Evolutionary conservation across 768 basidiomycete species (phyloP).

Genomic region (Lentinula edodes): DNA sequence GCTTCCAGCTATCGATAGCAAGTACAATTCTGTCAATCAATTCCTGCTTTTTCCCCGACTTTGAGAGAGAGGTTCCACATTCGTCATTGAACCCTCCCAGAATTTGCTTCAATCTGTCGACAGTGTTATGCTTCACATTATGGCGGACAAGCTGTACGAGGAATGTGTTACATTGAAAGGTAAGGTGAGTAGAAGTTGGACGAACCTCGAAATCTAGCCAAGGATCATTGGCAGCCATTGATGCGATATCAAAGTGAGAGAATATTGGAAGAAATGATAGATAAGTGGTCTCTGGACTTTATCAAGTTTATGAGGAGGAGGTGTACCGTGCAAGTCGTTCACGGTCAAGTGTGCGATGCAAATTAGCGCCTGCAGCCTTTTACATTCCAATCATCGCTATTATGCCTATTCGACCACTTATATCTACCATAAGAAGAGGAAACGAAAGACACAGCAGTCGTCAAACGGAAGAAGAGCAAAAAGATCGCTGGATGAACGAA

Average conservation of each 20-base stretch:
- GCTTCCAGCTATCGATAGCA: conserved; percentile 58
- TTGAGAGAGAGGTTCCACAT: conserved; percentile 60
- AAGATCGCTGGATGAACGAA: not conserved
- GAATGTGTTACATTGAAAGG: conserved; percentile 6
- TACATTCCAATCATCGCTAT: not conserved
- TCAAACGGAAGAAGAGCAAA: not conserved
- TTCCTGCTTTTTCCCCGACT: conserved; percentile 84
- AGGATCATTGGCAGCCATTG: conserved; percentile 57
- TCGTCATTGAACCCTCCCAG: conserved; percentile 74
- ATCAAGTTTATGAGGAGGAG: not conserved
- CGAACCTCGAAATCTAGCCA: conserved; percentile 77
- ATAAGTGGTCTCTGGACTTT: not conserved
- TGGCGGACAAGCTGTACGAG: conserved; percentile 57
- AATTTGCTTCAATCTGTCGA: conserved; percentile 82
- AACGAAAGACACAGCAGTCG: not conserved
- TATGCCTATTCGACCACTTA: not conserved
- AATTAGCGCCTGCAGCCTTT: not conserved
- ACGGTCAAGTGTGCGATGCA: not conserved
- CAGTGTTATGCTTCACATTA: conserved; percentile 71
- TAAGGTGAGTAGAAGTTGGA: conserved; percentile 5
- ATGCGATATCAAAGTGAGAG: conserved; percentile 8
- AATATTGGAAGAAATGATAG: not conserved
- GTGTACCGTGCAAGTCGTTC: not conserved
- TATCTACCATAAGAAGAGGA: not conserved
- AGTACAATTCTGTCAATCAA: conserved; percentile 70